A percentile compares a stretch with the other conserved stretches of the same genome.
phyloP scores from a whole-genome alignment of 2,329 filamentous ascomycete species.

The Zymoseptoria tritici region DNA sequence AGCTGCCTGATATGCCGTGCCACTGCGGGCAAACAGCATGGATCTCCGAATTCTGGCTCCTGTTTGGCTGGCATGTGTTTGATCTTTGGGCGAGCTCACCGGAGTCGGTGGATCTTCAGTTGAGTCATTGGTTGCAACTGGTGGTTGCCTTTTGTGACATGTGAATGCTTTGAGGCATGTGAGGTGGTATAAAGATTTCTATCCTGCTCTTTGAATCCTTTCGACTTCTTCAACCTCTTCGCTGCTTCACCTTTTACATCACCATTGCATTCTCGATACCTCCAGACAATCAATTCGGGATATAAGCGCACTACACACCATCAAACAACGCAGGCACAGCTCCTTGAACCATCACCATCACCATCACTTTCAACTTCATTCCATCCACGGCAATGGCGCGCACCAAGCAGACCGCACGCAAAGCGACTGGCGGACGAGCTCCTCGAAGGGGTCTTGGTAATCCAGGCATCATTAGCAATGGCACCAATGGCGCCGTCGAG shows the following conservation, averaged over 20 bases:
- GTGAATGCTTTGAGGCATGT: background rate
- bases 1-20: background rate
- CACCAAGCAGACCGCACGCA: conserved; percentile 15
- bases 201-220: background rate
- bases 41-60: background rate
- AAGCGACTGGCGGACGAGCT: conserved; percentile 7
- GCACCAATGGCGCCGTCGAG: conserved; percentile 10
- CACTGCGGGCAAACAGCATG: background rate
- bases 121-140: background rate
- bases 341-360: too few relatives aligned
- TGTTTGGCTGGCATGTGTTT: background rate
- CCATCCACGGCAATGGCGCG: conserved; percentile 9
- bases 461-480: background rate
- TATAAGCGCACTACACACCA: too few relatives aligned
- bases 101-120: background rate
- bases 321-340: too few relatives aligned
- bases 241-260: background rate
- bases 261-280: background rate
- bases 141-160: background rate
- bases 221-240: background rate
- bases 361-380: background rate
- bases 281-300: background rate
- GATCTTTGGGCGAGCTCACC: background rate
- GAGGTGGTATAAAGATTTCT: background rate
- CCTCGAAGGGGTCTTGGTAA: background rate